Base-by-base conservation (phyloP, 148 eudicot genomes). In the Fagopyrum homotropicum region DNA sequence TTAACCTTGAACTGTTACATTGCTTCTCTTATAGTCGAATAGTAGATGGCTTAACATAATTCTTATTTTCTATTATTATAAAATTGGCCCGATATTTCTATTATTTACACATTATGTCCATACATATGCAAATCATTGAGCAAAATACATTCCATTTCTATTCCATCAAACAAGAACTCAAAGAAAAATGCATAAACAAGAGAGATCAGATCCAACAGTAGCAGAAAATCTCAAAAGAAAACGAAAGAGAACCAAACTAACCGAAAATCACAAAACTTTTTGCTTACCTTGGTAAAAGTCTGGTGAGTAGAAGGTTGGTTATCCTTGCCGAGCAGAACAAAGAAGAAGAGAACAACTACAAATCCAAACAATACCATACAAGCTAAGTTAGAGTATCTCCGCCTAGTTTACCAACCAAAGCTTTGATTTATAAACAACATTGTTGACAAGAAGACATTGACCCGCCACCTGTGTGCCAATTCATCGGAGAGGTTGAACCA, bases 361-460 rank as follows among this genome's bases (percentile, higher is more conserved):
- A 92, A 75, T 70, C 92, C 95, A 72, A 80, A 84, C 40, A 92
- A 75, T 40, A 84, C 80, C 45, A 88, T 63, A 92, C 92, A 92
- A 14, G 88, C 80, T 52, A 85, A 79, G 78, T 89, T 89, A 40
- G 94, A 84, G 77, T 86, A 79, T 59, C 89, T 75, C 86, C 92
- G 87, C 73, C 85, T 81, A 49, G 84, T 84, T 26, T 89, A 90
- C 56, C 97, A 86, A 70, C 92, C 86, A 12, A 84, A 89, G 74
- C 85, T 88, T 44, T 85, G 63, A 44, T 89, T 79, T 74, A n/a
- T n/a, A n/a, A n/a, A n/a, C n/a, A n/a, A n/a, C n/a, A n/a, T n/a
- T n/a, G n/a, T n/a, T n/a, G n/a, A n/a, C n/a, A n/a, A n/a, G n/a
- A n/a, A n/a, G n/a, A n/a, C n/a, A n/a, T n/a, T n/a, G n/a, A n/a